These are phyloP conservation scores for Achlya hypogyna DNA, from an alignment of 352 stramenopile genomes.

Conservation along the genomic window DNA sequence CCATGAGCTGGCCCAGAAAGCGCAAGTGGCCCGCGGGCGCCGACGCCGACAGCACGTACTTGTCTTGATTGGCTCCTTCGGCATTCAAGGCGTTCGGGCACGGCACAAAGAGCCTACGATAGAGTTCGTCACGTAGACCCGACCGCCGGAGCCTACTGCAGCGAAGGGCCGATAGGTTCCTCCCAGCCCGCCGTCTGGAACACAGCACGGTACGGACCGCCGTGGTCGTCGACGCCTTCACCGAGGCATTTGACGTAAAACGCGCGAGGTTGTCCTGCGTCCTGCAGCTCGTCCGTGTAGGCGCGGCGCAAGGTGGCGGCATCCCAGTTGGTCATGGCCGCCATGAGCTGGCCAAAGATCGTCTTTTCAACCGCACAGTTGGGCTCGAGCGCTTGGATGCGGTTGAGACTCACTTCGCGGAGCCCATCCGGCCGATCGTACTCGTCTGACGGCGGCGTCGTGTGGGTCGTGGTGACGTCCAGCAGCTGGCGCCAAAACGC, in stretches of 20 bases:
- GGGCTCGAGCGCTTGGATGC: slow-evolving; percentile 7
- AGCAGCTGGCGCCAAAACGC: slow-evolving; percentile 10
- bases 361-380: neutral
- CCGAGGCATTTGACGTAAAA: slow-evolving; percentile 20
- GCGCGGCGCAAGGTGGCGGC: neutral
- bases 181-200: slow-evolving; percentile 33
- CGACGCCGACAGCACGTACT: slow-evolving; percentile 25
- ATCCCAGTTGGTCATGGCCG: slow-evolving; percentile 1
- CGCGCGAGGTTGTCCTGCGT: slow-evolving; percentile 13
- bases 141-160: neutral
- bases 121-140: neutral
- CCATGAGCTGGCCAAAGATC: slow-evolving; percentile 3
- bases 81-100: slow-evolving; percentile 29
- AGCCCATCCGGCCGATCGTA: slow-evolving; percentile 14
- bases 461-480: slow-evolving; percentile 14
- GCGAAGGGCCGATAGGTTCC: slow-evolving; percentile 29
- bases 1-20: slow-evolving; percentile 31
- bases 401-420: slow-evolving; percentile 16
- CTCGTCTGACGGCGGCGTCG: slow-evolving; percentile 16
- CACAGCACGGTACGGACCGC: slow-evolving; percentile 19
- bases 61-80: slow-evolving; percentile 30
- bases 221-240: slow-evolving; percentile 18
- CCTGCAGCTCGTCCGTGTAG: slow-evolving; percentile 4
- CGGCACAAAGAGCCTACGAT: slow-evolving; percentile 28
- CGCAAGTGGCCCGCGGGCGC: slow-evolving; percentile 20